Base-by-base conservation (phyloP, 2,329 filamentous ascomycete genomes). In the Verticillium alfalfae region DNA sequence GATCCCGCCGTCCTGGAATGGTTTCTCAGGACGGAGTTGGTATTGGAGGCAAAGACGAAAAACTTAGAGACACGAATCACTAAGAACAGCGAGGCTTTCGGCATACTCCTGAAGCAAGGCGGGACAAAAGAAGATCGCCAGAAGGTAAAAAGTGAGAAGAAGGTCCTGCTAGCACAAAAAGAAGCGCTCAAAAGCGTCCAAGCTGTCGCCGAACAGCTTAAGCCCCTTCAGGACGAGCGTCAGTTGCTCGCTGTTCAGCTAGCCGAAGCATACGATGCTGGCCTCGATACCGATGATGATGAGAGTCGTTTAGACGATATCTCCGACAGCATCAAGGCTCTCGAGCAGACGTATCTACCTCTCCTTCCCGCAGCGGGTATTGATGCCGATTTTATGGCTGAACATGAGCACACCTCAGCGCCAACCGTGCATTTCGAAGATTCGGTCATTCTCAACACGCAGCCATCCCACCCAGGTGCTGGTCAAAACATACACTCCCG, bases 251-350 rank as follows among this genome's bases (percentile, higher is more conserved):
- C 81, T 0, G 70, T 78, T 56, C 73, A 77, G 58, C 78, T 86
- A 57, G 76, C 77, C 3, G 73, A 81, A 61, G 80, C 80, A 0
- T 87, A 85, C 63, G 77, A 76, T 15, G 76, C 82, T 10, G 78
- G 78, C 31, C 68, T 80, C 15, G 79, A 85, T 57, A 85, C 80
- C 1, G 78, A 81, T 2, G 78, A 81, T 10, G 81, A 84, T 26
- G 83, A 86, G 66, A 68, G 70, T 38, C 76, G 74, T 49, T 71
- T 86, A 9, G 82, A 85, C 62, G 74, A 79, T 39, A 68, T 86
- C 41, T 77, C 77, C 12, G 75, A 75, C 57, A 69, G 77, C 59
- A 72, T 85, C 22, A 61, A 60, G 22, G 56, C 59, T 16, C 76
- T 76, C 63, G 82, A 84, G 64, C 69, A 73, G 26, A 66, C 67